These are phyloP conservation scores for Apostasia shenzhenica DNA, from an alignment of 106 monocot species.

Conservation along the genomic window DNA sequence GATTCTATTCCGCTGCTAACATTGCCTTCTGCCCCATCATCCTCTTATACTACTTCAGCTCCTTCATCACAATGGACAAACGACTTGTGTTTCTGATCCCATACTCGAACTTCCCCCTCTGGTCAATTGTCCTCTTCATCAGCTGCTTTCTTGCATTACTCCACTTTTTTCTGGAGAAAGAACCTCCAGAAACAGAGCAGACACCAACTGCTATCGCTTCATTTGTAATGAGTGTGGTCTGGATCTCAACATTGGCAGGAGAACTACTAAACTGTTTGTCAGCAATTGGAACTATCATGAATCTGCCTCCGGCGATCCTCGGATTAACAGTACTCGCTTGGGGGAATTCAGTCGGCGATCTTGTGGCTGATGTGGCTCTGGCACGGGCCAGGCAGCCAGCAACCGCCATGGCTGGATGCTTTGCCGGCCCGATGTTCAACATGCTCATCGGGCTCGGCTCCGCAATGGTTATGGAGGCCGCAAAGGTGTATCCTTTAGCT, in stretches of 20 bases:
- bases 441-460: conserved; percentile 89
- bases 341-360: conserved; percentile 93
- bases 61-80: conserved; percentile 43
- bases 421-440: conserved; percentile 97
- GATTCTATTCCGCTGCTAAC: conserved; percentile 67
- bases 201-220: conserved; percentile 30
- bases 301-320: conserved; percentile 70
- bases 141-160: conserved; percentile 39
- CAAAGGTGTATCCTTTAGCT: conserved; percentile 50
- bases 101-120: conserved; percentile 46
- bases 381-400: conserved; percentile 79
- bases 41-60: conserved; percentile 59
- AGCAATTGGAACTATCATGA: conserved; percentile 51
- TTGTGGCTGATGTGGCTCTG: conserved; percentile 85
- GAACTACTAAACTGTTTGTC: conserved; percentile 71
- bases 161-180: conserved; percentile 57
- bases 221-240: conserved; percentile 88
- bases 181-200: conserved; percentile 46
- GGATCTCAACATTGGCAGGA: conserved; percentile 95
- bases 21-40: conserved; percentile 63
- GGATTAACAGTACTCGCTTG: conserved; percentile 94
- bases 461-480: conserved; percentile 60
- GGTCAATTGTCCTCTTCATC: conserved; percentile 54
- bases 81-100: conserved; percentile 64
- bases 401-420: conserved; percentile 93